Evolutionary conservation across 2,329 filamentous ascomycete species (phyloP).

Genomic region (Paracamarosporium sp.): DNA sequence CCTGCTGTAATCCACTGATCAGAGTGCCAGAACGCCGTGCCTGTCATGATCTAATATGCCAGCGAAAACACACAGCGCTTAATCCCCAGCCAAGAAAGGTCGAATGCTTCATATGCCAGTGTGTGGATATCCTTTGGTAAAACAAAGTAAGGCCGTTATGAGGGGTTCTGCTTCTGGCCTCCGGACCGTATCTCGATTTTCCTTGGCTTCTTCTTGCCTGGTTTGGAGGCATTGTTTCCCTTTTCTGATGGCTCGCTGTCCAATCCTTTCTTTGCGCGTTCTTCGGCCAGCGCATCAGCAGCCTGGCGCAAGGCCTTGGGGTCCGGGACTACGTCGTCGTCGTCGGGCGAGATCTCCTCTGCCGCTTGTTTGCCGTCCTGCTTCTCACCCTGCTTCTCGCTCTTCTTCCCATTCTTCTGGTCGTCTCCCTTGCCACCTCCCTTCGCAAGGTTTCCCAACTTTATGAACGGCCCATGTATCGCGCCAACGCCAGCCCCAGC

Average conservation of each 20-base stretch:
- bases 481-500: conserved; percentile 51
- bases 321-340: conserved; percentile 34
- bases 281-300: conserved; percentile 28
- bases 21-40: not conserved
- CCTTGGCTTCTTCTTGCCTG: conserved; percentile 12
- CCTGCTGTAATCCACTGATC: too few relatives aligned
- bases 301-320: conserved; percentile 30
- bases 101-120: too few relatives aligned
- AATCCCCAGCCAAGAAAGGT: not conserved
- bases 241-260: not conserved
- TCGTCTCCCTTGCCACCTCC: conserved; percentile 17
- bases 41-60: not conserved
- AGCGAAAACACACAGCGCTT: not conserved
- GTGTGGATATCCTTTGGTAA: not conserved
- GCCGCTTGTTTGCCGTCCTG: conserved; percentile 9
- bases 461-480: conserved; percentile 52
- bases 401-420: conserved; percentile 15
- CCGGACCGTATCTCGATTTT: conserved; percentile 17
- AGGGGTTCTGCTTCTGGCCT: not conserved
- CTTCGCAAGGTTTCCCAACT: conserved; percentile 35
- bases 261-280: conserved; percentile 19
- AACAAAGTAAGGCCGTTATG: not conserved
- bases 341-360: conserved; percentile 19
- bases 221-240: not conserved
- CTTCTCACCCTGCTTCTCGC: conserved; percentile 10